Conservation (phyloP, 164 flowering plant species). For the Tetracentron sinense region DNA sequence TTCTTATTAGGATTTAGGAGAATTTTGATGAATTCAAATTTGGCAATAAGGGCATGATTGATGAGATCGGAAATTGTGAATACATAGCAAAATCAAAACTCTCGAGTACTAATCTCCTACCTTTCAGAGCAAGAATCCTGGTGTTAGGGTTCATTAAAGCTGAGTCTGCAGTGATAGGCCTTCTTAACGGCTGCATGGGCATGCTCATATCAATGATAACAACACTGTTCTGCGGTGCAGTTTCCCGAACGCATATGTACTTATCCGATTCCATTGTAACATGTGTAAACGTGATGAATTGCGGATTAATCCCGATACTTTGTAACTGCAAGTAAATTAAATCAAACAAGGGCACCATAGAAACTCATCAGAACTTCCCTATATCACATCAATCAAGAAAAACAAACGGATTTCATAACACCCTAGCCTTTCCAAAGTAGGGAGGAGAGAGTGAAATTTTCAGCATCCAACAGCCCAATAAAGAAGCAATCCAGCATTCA, state of each 20-base stretch:
- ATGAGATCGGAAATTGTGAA: not conserved
- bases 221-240: constrained; percentile 93
- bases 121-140: constrained; percentile 93
- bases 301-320: constrained; percentile 85
- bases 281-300: constrained; percentile 92
- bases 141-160: constrained; percentile 97
- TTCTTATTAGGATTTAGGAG: too few relatives aligned
- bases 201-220: constrained; percentile 94
- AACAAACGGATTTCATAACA: not conserved
- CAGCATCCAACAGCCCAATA: not conserved
- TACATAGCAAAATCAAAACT: not conserved
- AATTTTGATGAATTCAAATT: too few relatives aligned
- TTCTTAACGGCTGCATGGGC: constrained; percentile 95
- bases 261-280: constrained; percentile 99
- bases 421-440: not conserved
- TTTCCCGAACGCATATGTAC: constrained; percentile 96
- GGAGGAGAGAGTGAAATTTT: not conserved
- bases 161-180: constrained; percentile 98
- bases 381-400: not conserved
- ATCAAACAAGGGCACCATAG: constrained; percentile 17
- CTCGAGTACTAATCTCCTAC: constrained; percentile 27
- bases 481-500: not conserved
- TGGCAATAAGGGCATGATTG: too few relatives aligned
- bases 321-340: constrained; percentile 66
- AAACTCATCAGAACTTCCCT: not conserved